Base-by-base conservation (phyloP, 441 rosid genomes). In the Erysimum cheiri region DNA sequence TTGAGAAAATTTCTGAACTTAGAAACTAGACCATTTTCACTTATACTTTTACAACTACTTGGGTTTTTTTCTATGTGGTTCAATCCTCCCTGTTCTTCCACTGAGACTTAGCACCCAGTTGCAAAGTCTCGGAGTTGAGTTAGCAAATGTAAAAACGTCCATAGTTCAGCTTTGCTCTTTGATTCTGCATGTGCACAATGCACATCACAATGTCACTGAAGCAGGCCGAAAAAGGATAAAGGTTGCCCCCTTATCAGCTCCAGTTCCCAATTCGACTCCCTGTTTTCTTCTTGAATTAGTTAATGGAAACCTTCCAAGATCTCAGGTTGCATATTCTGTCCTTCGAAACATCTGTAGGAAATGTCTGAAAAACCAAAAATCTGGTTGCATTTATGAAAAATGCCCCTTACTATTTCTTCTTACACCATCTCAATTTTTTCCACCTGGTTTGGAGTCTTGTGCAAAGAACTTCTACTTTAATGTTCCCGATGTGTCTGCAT, bases 181-280 rank as follows among this genome's bases (percentile, higher is more conserved):
- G 74, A 49, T 75, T 59, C 13, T 59, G 64, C 48, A 39, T 39
- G 8, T 53, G 58, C 37, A 36, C 69, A 28, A 61, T 64, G 58
- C 37, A 36, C 69, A 28, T 68, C 69, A 69, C 1, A 9, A 62
- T 75, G 32, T 75, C 78, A 69, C 29, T 54, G 74, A 41, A 32
- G 70, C 70, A 75, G 74, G 78, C 74, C 69, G 66, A 11, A 48
- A 53, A 57, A 55, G 78, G 78, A 46, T 69, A 75, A 29, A 73
- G 13, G 29, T 67, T 13, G 11, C 6, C 26, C 61, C 68, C 62
- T 59, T 46, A 36, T 67, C 31, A 12, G 29, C 28, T 56, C 14
- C 39, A 26, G 49, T 28, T 48, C 32, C 24, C 24, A 28, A 2
- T 17, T 19, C 24, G 8, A 41, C 26, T 52, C 39, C 40, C 3